A percentile compares a stretch with the other conserved stretches of the same genome.
Conservation (phyloP, 768 basidiomycete genomes). For the Gloeopeniophorella convolvens region DNA sequence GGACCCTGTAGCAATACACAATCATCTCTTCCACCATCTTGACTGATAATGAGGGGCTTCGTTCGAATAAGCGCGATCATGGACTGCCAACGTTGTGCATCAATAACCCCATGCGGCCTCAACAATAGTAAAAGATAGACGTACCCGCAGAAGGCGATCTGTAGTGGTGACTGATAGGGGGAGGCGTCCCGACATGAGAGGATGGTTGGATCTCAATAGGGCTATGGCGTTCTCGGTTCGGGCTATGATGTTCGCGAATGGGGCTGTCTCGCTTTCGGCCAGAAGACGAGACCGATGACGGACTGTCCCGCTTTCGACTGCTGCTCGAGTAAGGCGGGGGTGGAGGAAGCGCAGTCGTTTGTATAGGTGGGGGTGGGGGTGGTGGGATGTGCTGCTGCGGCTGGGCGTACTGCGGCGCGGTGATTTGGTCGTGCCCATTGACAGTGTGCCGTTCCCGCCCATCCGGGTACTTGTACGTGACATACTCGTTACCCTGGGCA, state of each 20-base stretch:
- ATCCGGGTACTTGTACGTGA: conserved; percentile 57
- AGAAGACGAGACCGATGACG: conserved; percentile 2
- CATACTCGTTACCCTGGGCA: conserved; percentile 66
- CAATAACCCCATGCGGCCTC: background rate
- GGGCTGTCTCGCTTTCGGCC: conserved; percentile 14
- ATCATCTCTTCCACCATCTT: conserved; percentile 13
- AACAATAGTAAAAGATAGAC: background rate
- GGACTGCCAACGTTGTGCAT: background rate
- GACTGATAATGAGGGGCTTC: conserved; percentile 12
- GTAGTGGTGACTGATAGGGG: conserved; percentile 11
- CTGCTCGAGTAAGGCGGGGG: background rate
- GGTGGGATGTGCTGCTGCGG: conserved; percentile 2
- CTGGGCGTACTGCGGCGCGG: background rate
- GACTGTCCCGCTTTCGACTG: conserved; percentile 13
- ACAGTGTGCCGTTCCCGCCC: conserved; percentile 60
- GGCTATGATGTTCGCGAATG: conserved; percentile 13
- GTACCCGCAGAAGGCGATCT: background rate
- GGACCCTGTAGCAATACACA: background rate
- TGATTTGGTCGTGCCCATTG: conserved; percentile 52
- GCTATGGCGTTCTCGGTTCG: conserved; percentile 12
- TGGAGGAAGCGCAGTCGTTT: conserved; percentile 3
- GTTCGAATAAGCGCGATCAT: conserved; percentile 1
- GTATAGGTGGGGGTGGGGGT: conserved; percentile 11
- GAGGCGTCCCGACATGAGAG: conserved; percentile 4
- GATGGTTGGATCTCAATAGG: conserved; percentile 9